These are phyloP conservation scores for Eucalyptus tenuipes DNA, from an alignment of 345 rosid genomes.

Conservation along the genomic window DNA sequence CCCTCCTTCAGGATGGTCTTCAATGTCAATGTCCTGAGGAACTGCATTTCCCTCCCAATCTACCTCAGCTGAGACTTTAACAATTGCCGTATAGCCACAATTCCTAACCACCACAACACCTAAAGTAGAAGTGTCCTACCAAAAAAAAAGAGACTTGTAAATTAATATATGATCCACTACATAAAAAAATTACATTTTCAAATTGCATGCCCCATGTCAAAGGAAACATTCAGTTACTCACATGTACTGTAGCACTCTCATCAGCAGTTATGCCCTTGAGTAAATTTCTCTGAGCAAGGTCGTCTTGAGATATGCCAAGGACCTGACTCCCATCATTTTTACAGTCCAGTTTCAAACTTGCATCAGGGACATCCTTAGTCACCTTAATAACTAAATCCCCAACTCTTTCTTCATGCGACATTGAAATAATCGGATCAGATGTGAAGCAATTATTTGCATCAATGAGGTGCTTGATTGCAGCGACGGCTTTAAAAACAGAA, in stretches of 20 bases:
- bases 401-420: constrained; percentile 40
- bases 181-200: neutral
- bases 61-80: constrained; percentile 50
- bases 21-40: constrained; percentile 57
- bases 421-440: constrained; percentile 16
- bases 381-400: constrained; percentile 70
- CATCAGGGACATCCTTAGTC: constrained; percentile 60
- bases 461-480: constrained; percentile 29
- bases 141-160: constrained; percentile 5
- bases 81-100: constrained; percentile 75
- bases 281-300: constrained; percentile 62
- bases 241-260: constrained; percentile 92
- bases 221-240: constrained; percentile 12
- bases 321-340: constrained; percentile 61
- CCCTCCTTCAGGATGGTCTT: constrained; percentile 93
- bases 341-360: constrained; percentile 48
- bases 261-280: constrained; percentile 95
- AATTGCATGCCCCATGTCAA: neutral
- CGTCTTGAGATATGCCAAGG: constrained; percentile 48
- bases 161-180: neutral
- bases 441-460: constrained; percentile 19
- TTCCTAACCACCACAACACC: constrained; percentile 84
- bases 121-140: constrained; percentile 77
- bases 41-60: constrained; percentile 34
- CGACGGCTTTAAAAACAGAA: constrained; percentile 73